Conservation (phyloP, 2,329 filamentous ascomycete genomes). For the Sclerotinia sclerotiorum region DNA sequence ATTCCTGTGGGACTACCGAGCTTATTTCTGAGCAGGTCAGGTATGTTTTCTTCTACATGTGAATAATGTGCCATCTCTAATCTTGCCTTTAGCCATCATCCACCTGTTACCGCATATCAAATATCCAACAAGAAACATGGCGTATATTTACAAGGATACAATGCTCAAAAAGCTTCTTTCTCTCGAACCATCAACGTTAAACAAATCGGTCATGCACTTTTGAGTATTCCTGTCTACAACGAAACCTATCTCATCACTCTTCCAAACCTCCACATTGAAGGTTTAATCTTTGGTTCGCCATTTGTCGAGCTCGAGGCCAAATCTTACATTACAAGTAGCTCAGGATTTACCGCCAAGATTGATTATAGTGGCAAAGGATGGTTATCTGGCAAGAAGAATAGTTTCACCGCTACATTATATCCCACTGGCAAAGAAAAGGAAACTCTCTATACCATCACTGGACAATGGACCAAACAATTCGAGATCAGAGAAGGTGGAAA, state of each 20-base stretch:
- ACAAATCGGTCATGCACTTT: conserved; percentile 85
- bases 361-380: conserved; percentile 94
- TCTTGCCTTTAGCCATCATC: conserved; percentile 66
- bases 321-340: conserved; percentile 82
- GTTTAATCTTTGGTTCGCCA: conserved; percentile 79
- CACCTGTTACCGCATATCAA: conserved; percentile 89
- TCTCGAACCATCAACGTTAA: conserved; percentile 92
- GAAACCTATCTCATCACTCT: conserved; percentile 84
- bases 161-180: conserved; percentile 95
- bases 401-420: conserved; percentile 74
- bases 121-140: conserved; percentile 86
- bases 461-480: conserved; percentile 87
- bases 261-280: conserved; percentile 89
- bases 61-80: conserved; percentile 19
- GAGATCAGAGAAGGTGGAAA: conserved; percentile 68
- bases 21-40: conserved; percentile 94
- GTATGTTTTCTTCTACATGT: conserved; percentile 42
- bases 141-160: conserved; percentile 80
- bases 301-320: conserved; percentile 88
- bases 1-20: conserved; percentile 76
- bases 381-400: conserved; percentile 95
- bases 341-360: conserved; percentile 83
- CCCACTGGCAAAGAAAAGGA: conserved; percentile 69
- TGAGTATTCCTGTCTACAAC: conserved; percentile 63
- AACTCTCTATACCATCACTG: conserved; percentile 75